These are phyloP conservation scores for Nidularia pulvinata DNA, from an alignment of 768 basidiomycete species.

Conservation along the genomic window DNA sequence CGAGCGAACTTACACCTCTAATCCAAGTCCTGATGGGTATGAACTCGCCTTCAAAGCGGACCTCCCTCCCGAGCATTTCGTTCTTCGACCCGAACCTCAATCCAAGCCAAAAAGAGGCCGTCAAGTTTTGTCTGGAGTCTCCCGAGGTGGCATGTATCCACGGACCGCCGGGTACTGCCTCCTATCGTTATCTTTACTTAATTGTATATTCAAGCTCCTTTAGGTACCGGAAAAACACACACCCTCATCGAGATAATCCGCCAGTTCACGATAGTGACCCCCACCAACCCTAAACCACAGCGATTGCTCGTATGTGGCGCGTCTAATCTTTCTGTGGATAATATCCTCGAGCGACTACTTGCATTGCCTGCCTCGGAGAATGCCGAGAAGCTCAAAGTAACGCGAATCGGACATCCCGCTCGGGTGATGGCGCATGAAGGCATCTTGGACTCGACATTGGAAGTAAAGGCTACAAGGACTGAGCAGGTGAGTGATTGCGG, in stretches of 20 bases:
- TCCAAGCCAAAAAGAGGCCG: conserved; percentile 80
- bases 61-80: conserved; percentile 35
- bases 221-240: conserved; percentile 94
- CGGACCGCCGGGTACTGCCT: conserved; percentile 89
- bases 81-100: conserved; percentile 85
- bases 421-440: conserved; percentile 78
- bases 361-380: conserved; percentile 53
- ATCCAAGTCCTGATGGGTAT: conserved; percentile 75
- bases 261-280: conserved; percentile 60
- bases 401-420: conserved; percentile 96
- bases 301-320: conserved; percentile 90
- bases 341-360: conserved; percentile 86
- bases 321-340: conserved; percentile 94
- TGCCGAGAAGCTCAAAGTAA: conserved; percentile 57
- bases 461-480: conserved; percentile 70
- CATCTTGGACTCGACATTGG: conserved; percentile 67
- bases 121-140: conserved; percentile 79
- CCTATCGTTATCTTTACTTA: background rate
- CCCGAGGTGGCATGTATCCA: conserved; percentile 91
- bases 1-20: conserved; percentile 44
- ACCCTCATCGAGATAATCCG: conserved; percentile 94
- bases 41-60: conserved; percentile 37
- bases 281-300: conserved; percentile 46
- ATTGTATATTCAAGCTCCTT: background rate
- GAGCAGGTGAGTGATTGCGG: conserved; percentile 57